phyloP scores from a whole-genome alignment of 2,329 filamentous ascomycete species.

The Pseudogymnoascus sp. region DNA sequence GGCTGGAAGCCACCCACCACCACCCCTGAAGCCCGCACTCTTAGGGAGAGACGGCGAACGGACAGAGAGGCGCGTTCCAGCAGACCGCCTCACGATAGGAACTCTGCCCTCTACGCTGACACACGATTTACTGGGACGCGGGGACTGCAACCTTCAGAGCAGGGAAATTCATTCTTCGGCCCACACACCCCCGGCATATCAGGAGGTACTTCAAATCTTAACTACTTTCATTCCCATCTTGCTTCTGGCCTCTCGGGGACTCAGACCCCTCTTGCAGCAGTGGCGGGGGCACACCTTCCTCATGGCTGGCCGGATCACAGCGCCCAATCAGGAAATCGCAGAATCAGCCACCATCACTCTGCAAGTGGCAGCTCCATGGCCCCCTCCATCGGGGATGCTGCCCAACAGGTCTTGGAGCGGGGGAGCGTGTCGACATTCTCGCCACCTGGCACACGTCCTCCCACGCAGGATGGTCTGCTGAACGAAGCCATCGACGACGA shows the following conservation, averaged over 20 bases:
- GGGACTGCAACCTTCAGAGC: constrained; percentile 28
- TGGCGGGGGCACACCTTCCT: constrained; percentile 60
- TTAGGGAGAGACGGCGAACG: constrained; percentile 29
- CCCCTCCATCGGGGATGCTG: constrained; percentile 32
- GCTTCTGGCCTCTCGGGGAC: constrained; percentile 63
- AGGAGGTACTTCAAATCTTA: constrained; percentile 66
- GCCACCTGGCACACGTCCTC: constrained; percentile 48
- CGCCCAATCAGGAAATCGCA: constrained; percentile 14
- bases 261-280: constrained; percentile 70
- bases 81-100: constrained; percentile 17
- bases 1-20: constrained; percentile 15
- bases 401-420: constrained; percentile 41
- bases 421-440: constrained; percentile 55
- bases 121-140: constrained; percentile 29
- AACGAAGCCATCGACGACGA: constrained; percentile 24
- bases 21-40: constrained; percentile 15
- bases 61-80: constrained; percentile 29
- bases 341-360: constrained; percentile 22
- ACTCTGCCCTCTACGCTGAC: constrained; percentile 32
- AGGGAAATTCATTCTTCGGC: constrained; percentile 49
- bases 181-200: constrained; percentile 55
- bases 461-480: constrained; percentile 42
- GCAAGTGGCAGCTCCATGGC: constrained; percentile 25
- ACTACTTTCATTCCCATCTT: constrained; percentile 75
- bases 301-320: constrained; percentile 37